Base-by-base conservation (phyloP, 768 basidiomycete species). In the Phallus indusiatus region DNA sequence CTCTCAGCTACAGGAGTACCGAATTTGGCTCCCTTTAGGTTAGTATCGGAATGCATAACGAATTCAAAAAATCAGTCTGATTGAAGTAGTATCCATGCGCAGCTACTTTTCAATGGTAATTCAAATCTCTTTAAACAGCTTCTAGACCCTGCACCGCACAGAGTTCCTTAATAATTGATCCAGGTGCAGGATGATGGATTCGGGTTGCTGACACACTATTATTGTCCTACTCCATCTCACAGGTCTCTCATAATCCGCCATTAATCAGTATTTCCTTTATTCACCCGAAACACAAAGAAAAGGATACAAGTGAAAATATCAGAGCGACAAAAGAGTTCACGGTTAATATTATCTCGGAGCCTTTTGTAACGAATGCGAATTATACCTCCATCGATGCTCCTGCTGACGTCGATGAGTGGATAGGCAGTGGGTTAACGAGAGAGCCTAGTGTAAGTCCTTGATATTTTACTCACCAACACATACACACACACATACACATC, bases 11-110 rank as follows among this genome's bases (percentile, higher is more conserved):
- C 76, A 56, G 82, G 81, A 1, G 65, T 73, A 2, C 75, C 74
- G n/a, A 88, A 86, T 70, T 77, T 88, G 51, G 83, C 85, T 5
- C 81, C 83, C 1, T 84, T 85, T 71, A 86, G 85, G 78, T 83
- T 66, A 61, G 70, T 65, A 14, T 42, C 2, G 8, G n/a, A 47
- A 22, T 18, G 18, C 20, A 20, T n/a, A 73, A 11, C 35, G n/a
- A 10, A 53, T n/a, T 50, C 14, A 16, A 20, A 48, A n/a, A 24
- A 20, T 47, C 28, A 11, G 57, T 18, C 21, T n/a, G 9, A 10
- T 35, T 51, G 49, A 10, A 54, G 7, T 28, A 20, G 24, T 14
- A 24, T 28, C 53, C 14, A 17, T 24, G 12, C 11, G 18, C 67
- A 75, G 81, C 56, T 86, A 84, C 68, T 85, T 86, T 70, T 83